Conservation (phyloP, 805 yeast species). For the Barnettozyma sucrosica region DNA sequence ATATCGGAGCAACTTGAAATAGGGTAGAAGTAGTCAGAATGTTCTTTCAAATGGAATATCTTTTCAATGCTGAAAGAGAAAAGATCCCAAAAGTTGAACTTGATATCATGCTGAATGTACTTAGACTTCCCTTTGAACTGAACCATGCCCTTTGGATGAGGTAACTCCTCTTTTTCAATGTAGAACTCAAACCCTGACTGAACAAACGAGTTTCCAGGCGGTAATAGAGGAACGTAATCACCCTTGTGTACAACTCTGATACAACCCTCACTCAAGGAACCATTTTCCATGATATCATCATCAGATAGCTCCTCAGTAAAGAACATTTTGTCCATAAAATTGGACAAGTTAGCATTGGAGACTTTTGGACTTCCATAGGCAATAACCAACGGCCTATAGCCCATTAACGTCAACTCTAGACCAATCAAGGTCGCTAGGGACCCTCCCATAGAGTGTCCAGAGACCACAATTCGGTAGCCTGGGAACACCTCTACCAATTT, state of each 20-base stretch:
- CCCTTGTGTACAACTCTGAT: conserved; percentile 51
- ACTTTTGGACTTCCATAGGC: conserved; percentile 67
- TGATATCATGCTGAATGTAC: conserved; percentile 9
- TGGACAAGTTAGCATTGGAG: conserved; percentile 46
- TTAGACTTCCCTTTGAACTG: conserved; percentile 15
- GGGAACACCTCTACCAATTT: conserved; percentile 36
- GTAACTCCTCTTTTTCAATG: conserved; percentile 31
- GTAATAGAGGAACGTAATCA: conserved; percentile 56
- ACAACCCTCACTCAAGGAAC: conserved; percentile 30
- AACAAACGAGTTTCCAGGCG: conserved; percentile 39
- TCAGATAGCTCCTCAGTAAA: conserved; percentile 32
- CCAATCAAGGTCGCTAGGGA: conserved; percentile 62
- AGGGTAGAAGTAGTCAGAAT: conserved; percentile 17
- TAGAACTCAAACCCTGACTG: conserved; percentile 31
- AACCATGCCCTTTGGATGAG: conserved; percentile 27
- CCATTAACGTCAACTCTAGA: conserved; percentile 51
- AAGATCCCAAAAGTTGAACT: conserved; percentile 15
- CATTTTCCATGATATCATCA: conserved; percentile 15
- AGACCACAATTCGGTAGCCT: conserved; percentile 43
- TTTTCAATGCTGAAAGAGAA: conserved; percentile 13
- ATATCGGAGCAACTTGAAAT: conserved; percentile 17
- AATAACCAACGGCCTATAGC: conserved; percentile 48
- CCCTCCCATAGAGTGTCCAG: conserved; percentile 74
- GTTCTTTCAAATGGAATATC: conserved; percentile 17
- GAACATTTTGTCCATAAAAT: conserved; percentile 48